Evolutionary conservation across 306 rosid genomes (phyloP).

Genomic region (Quercus robur): DNA sequence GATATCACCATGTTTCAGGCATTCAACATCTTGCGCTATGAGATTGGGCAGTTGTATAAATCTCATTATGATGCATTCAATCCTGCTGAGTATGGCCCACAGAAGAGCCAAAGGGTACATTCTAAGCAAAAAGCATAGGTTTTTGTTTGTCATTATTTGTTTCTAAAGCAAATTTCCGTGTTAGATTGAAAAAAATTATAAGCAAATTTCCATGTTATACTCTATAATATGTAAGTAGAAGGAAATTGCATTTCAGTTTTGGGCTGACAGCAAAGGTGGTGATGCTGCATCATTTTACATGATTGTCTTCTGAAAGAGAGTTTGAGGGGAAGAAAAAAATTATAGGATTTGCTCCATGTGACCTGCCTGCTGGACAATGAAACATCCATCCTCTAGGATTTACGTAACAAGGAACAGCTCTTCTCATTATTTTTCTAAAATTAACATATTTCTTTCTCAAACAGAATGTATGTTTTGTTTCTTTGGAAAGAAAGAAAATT

Average conservation of each 20-base stretch:
- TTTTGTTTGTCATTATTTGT: slow-evolving; percentile 7
- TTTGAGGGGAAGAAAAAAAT: not conserved
- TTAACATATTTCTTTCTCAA: no score
- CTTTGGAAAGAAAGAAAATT: no score
- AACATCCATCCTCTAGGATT: no score
- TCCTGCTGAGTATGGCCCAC: slow-evolving; percentile 63
- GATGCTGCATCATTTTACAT: not conserved
- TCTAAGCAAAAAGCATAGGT: slow-evolving; percentile 5
- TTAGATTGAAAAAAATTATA: not conserved
- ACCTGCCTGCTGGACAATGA: no score
- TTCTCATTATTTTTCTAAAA: no score
- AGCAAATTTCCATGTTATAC: not conserved
- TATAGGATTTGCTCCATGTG: no score
- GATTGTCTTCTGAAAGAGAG: not conserved
- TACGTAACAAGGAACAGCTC: no score
- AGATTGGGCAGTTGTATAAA: slow-evolving; percentile 73
- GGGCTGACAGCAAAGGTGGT: not conserved
- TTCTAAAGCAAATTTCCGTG: not conserved
- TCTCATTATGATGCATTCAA: slow-evolving; percentile 74
- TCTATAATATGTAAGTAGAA: not conserved
- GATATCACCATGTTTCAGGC: slow-evolving; percentile 72
- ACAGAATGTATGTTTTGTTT: no score
- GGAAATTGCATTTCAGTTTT: not conserved
- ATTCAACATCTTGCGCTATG: slow-evolving; percentile 77
- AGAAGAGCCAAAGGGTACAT: slow-evolving; percentile 74